Base-by-base conservation (phyloP, 768 basidiomycete species). In the Boletus subparvulus region DNA sequence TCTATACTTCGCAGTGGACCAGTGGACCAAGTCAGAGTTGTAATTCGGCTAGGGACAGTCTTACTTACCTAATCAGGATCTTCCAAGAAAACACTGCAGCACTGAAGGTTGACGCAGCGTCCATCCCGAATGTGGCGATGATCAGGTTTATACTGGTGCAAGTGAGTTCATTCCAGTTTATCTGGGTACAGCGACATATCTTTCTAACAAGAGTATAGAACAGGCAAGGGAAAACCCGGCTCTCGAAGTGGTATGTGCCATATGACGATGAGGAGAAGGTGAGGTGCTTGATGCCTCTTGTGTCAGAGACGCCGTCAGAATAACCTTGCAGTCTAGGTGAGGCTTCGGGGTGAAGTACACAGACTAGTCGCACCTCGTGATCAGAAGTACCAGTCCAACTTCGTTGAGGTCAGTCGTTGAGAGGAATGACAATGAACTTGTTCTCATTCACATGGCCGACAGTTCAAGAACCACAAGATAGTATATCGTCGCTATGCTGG, bases 181-280 rank as follows among this genome's bases (percentile, higher is more conserved):
- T 55, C 33, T 9, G 2, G 8, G 43, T 58, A n/a, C n/a, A 17
- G 21, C 11, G 42, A 5, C 63, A 41, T 17, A 24, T 47, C 7
- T 46, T 43, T 61, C 46, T 51, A 26, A 52, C 39, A 21, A 35
- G 9, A 47, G 12, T 21, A 33, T 43, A 98, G 94, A 98, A 98
- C 71, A 86, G 96, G 40, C 97, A 99, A 77, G 97, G 97, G 17
- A 99, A 99, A 78, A 98, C 96, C 4, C 81, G 97, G 54, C 73
- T 98, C 48, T 94, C 93, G 11, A 98, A 98, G 74, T 99, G 96
- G 96, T 98, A 98, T 77, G 92, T 92, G 28, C 97, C 97, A 1
- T 98, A 94, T 64, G 95, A 98, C 65, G 97, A 99, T 69, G 97
- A 99, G 64, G 97, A 98, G 80, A 99, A 98, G 87, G 93, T 92